Percentiles rank a stretch among this genome's conserved stretches.
Conservation (phyloP, 495 filamentous ascomycete species). For the Tuber borchii region DNA sequence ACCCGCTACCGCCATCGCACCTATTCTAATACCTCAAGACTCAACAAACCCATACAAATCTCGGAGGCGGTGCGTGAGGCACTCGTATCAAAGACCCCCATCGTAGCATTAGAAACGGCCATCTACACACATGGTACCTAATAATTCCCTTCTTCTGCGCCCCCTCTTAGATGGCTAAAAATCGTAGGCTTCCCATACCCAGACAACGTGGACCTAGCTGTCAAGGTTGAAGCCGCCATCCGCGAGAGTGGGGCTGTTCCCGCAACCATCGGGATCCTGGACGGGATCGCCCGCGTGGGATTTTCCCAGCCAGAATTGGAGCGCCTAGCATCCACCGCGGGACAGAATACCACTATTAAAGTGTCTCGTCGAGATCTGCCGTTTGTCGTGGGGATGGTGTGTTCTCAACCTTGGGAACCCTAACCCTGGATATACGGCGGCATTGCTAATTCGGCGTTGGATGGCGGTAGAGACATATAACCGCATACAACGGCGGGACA, state of each 20-base stretch:
- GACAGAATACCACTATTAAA: conserved; percentile 61
- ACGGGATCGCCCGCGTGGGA: conserved; percentile 75
- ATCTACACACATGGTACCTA: conserved; percentile 73
- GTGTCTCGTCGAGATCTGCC: conserved; percentile 79
- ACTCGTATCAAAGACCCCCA: conserved; percentile 61
- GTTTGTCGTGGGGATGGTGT: conserved; percentile 71
- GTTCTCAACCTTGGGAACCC: conserved; percentile 14
- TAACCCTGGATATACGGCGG: conserved; percentile 3
- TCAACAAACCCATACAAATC: conserved; percentile 59
- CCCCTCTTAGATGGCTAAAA: conserved; percentile 31
- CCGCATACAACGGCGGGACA: conserved; percentile 70
- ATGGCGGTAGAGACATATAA: conserved; percentile 53
- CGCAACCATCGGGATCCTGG: conserved; percentile 81
- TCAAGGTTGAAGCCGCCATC: conserved; percentile 65
- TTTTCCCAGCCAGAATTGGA: conserved; percentile 52
- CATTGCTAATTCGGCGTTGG: conserved; percentile 46
- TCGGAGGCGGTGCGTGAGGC: conserved; percentile 79
- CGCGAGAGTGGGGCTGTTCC: conserved; percentile 76
- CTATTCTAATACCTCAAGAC: conserved; percentile 25
- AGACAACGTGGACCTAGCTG: conserved; percentile 65
- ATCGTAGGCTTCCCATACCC: conserved; percentile 73
- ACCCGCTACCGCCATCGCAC: background rate
- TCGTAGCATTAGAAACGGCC: conserved; percentile 88
- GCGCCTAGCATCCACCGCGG: conserved; percentile 61
- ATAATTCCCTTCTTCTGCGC: background rate